phyloP scores from a whole-genome alignment of 768 basidiomycete species.

The Leccinum incarnatum region DNA sequence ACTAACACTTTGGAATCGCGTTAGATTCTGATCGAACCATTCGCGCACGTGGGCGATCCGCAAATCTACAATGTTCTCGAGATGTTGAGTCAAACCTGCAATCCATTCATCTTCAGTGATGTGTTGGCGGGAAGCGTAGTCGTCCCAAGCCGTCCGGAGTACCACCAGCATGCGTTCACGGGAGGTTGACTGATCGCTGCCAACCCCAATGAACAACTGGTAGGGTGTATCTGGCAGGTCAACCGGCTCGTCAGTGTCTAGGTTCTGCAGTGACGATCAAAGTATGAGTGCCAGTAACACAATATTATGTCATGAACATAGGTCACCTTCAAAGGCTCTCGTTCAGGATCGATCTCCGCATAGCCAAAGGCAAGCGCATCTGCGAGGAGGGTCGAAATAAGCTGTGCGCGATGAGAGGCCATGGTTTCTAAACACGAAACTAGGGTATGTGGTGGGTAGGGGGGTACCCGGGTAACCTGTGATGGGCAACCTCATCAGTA shows the following conservation, averaged over 20 bases:
- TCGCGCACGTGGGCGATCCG: constrained; percentile 46
- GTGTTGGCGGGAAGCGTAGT: constrained; percentile 18
- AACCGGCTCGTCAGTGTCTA: constrained; percentile 48
- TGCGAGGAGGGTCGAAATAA: constrained; percentile 40
- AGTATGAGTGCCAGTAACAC: background rate
- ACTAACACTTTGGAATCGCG: constrained; percentile 39
- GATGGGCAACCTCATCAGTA: no score
- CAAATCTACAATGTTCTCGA: constrained; percentile 39
- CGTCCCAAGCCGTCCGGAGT: constrained; percentile 21
- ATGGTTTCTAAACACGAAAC: constrained; percentile 40
- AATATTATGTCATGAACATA: background rate
- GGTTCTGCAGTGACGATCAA: constrained; percentile 36
- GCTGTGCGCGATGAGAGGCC: constrained; percentile 46
- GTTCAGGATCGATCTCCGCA: constrained; percentile 43
- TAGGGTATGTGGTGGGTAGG: no score
- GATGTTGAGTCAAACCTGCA: constrained; percentile 34
- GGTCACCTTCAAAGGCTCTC: constrained; percentile 49
- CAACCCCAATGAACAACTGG: constrained; percentile 34
- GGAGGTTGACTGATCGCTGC: constrained; percentile 12
- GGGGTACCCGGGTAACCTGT: no score
- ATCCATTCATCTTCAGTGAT: constrained; percentile 37
- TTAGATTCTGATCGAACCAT: constrained; percentile 51
- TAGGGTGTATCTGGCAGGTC: constrained; percentile 36
- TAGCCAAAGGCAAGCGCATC: constrained; percentile 49
- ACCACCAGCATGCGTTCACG: constrained; percentile 14